Evolutionary conservation across 768 basidiomycete genomes (phyloP), one percentile per base, ranked within the genome.

Genomic region (Podaxis carcinomalis): DNA sequence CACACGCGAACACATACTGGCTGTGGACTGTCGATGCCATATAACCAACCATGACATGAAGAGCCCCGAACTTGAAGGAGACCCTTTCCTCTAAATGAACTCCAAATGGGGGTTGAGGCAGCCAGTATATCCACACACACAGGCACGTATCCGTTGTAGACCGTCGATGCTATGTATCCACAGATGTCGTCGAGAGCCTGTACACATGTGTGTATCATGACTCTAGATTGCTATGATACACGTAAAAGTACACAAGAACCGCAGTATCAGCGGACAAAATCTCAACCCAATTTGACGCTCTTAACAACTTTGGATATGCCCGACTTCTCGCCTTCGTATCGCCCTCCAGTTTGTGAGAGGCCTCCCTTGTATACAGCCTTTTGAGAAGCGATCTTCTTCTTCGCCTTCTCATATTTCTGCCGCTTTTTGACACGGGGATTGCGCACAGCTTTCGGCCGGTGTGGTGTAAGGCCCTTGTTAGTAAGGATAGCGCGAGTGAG

Each of bases 371-470:
- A 98, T n/a, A 95, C 82, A 16, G 95, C 87, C 73, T 92, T 90
- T 74, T 95, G 93, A 23, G 91, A 94, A 28, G 88, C 76, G 13
- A 98, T 77, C 75, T 89, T 93, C 77, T 91, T 94, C 80, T 96
- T 92, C 64, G 95, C 96, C 76, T 97, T 90, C 69, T 95, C 95
- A 80, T 89, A 98, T 69, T 82, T 89, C 75, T 89, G 83, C 36
- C 93, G 85, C 74, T 99, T 99, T 85, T 98, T 98, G 74, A 98
- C 95, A 63, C 97, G 87, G 44, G 96, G 95, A 77, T 99, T 99
- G 65, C 95, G 92, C 39, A 93, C 92, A 58, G 83, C 81, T 76
- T 98, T 98, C 46, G 90, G 78, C 59, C 97, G 86, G 63, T 81
- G 86, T 4, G 96, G 95, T 14, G 95, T 98, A 55, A 98, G 85